Base-by-base conservation (phyloP, 2,329 filamentous ascomycete species). In the Arthrinium puccinioides region DNA sequence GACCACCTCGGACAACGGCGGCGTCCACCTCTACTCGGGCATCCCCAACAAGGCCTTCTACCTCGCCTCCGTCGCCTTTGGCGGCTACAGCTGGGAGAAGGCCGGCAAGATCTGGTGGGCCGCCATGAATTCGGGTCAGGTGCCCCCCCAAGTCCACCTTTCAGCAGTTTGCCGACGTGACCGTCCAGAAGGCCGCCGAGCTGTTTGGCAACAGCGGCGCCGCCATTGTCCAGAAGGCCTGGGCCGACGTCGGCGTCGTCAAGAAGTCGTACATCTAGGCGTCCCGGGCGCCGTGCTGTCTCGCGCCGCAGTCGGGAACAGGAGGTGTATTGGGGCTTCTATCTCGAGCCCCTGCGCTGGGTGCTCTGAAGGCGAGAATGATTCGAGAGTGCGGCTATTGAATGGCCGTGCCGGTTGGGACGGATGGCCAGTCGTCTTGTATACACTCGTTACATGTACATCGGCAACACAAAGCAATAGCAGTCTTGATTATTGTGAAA, bases 1-100 rank as follows among this genome's bases (percentile, higher is more conserved):
- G 1, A 66, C 55, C 3, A 52, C 40, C 4, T 60, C 67, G 7
- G 72, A 75, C 50, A 67, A 70, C 30, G 69, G 69, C 7, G 74
- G 73, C 21, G 71, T 76, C 4, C 72, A 77, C 51, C 55, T 71
- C 33, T 73, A 66, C 53, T 75, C 70, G 6, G 73, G 73, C 6
- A 76, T 78, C 30, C 73, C 72, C 3, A 78, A 77, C 56, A 63
- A 65, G 43, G 73, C 72, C 3, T 78, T 78, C 44, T 73, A 73
- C 46, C 62, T 72, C 9, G 62, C 56, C 9, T 55, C 69, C 2
- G 52, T 59, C 5, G 61, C 56, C 2, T 64, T 76, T 44, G 72
- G 70, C 11, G 72, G 73, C 5, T 70, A 65, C 49, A 66, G 67
- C 4, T 77, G 66, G 67, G 69, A 73, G 47, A 71, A 69, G 54